These are phyloP conservation scores for Chlorella sorokiniana DNA, from an alignment of 139 green algal genomes.

Conservation along the genomic window DNA sequence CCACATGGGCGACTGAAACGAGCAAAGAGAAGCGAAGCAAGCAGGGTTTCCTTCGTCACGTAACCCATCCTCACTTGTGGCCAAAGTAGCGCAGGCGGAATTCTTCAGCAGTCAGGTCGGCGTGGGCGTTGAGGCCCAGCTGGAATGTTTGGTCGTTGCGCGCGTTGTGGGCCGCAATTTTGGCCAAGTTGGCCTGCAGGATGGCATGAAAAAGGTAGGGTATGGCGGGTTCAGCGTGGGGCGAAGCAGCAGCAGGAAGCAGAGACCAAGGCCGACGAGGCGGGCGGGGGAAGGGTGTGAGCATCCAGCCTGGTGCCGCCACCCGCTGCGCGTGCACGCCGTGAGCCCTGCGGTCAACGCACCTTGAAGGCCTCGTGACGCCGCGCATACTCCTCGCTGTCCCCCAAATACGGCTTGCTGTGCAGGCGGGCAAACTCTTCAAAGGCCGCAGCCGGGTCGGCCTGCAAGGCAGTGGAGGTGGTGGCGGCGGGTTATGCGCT, in stretches of 20 bases:
- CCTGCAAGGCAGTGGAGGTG: not conserved
- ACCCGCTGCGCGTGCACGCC: not conserved
- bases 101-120: conserved; percentile 36
- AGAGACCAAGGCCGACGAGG: no score
- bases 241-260: not conserved
- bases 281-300: no score
- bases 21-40: not conserved
- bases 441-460: not conserved
- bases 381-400: not conserved
- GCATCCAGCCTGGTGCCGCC: no score
- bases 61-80: not conserved
- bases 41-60: no score
- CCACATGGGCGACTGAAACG: not conserved
- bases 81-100: conserved; percentile 35
- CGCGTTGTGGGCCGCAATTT: conserved; percentile 5
- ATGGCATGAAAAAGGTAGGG: not conserved
- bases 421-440: conserved; percentile 16
- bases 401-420: conserved; percentile 21
- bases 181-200: conserved; percentile 17
- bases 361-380: conserved; percentile 10
- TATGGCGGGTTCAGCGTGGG: not conserved
- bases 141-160: not conserved
- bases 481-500: not conserved
- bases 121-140: conserved; percentile 32
- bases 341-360: not conserved